Percentiles rank a stretch among this genome's conserved stretches.
Conservation (phyloP, 495 filamentous ascomycete species). For the Penicillium longicatenatum region DNA sequence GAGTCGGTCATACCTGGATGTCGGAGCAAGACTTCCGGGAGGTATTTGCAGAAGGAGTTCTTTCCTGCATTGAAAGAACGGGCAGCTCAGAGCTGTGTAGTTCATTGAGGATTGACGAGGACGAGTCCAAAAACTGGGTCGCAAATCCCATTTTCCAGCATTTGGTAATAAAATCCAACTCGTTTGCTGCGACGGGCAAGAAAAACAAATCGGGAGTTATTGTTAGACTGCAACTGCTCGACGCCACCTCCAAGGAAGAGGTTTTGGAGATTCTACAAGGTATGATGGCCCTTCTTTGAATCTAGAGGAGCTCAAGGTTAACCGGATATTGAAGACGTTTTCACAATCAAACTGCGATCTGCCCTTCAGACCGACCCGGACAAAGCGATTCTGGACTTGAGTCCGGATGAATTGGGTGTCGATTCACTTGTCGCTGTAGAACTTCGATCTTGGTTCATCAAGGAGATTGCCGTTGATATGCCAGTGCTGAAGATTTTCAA, state of each 20-base stretch:
- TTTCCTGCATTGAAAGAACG: conserved; percentile 16
- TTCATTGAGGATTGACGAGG: conserved; percentile 26
- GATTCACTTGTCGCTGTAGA: conserved; percentile 62
- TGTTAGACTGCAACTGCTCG: conserved; percentile 25
- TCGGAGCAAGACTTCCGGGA: conserved; percentile 62
- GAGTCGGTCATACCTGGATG: conserved; percentile 41
- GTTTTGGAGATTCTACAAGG: conserved; percentile 18
- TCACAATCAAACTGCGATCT: conserved; percentile 14
- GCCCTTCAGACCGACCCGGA: conserved; percentile 15
- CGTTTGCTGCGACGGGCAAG: conserved; percentile 16
- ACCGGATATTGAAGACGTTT: conserved; percentile 6
- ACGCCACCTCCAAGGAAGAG: conserved; percentile 19
- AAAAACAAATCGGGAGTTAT: conserved; percentile 21
- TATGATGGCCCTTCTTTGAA: background rate
- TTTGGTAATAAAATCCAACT: conserved; percentile 18
- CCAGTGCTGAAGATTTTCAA: conserved; percentile 52
- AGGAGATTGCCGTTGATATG: conserved; percentile 44
- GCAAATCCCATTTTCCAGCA: conserved; percentile 34
- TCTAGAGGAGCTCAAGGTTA: background rate
- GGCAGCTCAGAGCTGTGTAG: conserved; percentile 18
- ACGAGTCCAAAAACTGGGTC: conserved; percentile 34
- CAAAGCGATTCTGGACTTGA: conserved; percentile 24
- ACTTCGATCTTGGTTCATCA: conserved; percentile 55
- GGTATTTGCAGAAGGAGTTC: conserved; percentile 60
- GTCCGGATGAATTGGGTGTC: conserved; percentile 44